These are phyloP conservation scores for Catenaria anguillulae DNA, from an alignment of 371 early-diverging fungal genomes.

Conservation along the genomic window DNA sequence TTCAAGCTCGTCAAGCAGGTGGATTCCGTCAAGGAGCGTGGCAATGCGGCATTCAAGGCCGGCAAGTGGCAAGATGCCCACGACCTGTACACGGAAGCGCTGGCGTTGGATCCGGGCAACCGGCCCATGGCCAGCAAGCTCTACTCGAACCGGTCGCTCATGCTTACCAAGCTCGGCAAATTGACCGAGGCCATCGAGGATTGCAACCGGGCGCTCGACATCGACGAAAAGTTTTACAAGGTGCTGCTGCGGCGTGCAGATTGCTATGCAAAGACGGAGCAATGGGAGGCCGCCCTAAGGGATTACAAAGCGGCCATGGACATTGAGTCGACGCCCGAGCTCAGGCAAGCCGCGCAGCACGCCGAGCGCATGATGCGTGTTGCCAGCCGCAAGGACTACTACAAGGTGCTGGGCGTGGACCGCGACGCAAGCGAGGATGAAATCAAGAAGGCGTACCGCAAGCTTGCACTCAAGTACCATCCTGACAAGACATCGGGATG, in stretches of 20 bases:
- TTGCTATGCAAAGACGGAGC: constrained; percentile 52
- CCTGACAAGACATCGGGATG: constrained; percentile 52
- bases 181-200: constrained; percentile 47
- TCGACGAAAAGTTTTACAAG: constrained; percentile 46
- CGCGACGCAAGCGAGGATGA: constrained; percentile 36
- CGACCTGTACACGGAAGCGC: constrained; percentile 49
- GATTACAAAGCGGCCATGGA: constrained; percentile 50
- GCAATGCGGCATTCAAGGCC: constrained; percentile 57
- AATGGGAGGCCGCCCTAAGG: constrained; percentile 60
- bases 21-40: constrained; percentile 50
- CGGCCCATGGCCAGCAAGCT: constrained; percentile 50
- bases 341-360: constrained; percentile 39
- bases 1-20: constrained; percentile 43
- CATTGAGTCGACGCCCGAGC: constrained; percentile 50
- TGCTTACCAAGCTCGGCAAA: constrained; percentile 42
- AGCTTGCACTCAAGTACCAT: constrained; percentile 38
- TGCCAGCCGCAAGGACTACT: constrained; percentile 49
- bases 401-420: constrained; percentile 52
- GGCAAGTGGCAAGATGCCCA: constrained; percentile 45
- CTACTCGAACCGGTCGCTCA: constrained; percentile 64
- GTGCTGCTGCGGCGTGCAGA: constrained; percentile 65
- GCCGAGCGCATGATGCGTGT: constrained; percentile 42
- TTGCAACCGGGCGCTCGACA: constrained; percentile 48
- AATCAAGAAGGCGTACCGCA: constrained; percentile 56
- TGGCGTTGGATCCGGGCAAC: constrained; percentile 53